A percentile compares a stretch with the other conserved stretches of the same genome.
Conservation (phyloP, 352 stramenopile species). For the Globisporangium uncinulatum region DNA sequence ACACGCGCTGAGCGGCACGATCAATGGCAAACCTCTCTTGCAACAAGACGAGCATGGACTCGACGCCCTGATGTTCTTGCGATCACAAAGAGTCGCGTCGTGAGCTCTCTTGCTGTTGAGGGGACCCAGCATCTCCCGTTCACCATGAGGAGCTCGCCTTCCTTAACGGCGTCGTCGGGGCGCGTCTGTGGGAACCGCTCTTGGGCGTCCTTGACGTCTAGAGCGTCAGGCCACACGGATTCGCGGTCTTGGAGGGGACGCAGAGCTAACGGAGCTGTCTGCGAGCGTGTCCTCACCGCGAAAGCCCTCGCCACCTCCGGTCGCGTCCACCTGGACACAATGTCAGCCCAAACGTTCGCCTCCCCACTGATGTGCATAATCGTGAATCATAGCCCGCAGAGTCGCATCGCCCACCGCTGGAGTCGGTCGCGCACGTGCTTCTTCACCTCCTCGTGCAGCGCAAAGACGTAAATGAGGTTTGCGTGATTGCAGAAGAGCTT, state of each 20-base stretch:
- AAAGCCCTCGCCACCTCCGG: background rate
- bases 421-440: conserved; percentile 19
- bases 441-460: conserved; percentile 18
- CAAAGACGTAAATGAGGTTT: conserved; percentile 21
- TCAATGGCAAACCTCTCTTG: background rate
- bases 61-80: conserved; percentile 15
- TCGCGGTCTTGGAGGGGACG: background rate
- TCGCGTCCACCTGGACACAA: conserved; percentile 17
- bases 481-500: conserved; percentile 19
- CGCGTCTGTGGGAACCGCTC: background rate
- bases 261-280: background rate
- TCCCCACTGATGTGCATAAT: conserved; percentile 22
- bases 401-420: conserved; percentile 16
- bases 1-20: conserved; percentile 9
- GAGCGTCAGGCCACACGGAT: background rate
- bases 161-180: background rate
- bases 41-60: conserved; percentile 8
- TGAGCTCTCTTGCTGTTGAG: background rate
- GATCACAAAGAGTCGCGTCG: conserved; percentile 14
- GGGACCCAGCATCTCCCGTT: background rate
- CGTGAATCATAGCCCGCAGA: conserved; percentile 12
- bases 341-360: conserved; percentile 22
- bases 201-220: background rate
- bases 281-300: background rate
- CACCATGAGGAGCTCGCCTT: background rate